Evolutionary conservation across 2,329 filamentous ascomycete genomes (phyloP).

Genomic region (Cercospora sojina): DNA sequence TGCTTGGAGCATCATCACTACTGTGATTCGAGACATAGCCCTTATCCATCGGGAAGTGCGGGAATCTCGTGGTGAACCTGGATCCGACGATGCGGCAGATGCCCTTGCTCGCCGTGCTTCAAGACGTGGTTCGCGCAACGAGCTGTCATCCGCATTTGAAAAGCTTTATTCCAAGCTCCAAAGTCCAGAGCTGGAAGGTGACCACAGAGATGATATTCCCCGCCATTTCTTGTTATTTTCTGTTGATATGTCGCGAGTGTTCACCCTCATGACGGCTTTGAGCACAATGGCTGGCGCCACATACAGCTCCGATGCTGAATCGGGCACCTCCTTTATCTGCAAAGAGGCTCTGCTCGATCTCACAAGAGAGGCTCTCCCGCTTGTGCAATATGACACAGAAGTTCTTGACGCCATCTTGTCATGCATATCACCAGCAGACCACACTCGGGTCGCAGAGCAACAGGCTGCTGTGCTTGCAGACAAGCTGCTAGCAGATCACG

Average conservation of each 20-base stretch:
- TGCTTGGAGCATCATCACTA: conserved; percentile 76
- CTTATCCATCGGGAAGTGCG: conserved; percentile 21
- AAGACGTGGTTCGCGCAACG: conserved; percentile 18
- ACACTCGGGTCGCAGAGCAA: conserved; percentile 9
- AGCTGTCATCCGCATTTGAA: conserved; percentile 28
- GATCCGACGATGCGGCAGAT: conserved; percentile 37
- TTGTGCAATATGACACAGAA: conserved; percentile 71
- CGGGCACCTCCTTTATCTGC: conserved; percentile 61
- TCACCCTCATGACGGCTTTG: conserved; percentile 49
- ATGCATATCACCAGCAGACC: conserved; percentile 49
- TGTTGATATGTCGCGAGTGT: conserved; percentile 49
- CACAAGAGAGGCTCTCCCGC: conserved; percentile 63
- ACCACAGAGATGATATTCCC: conserved; percentile 45
- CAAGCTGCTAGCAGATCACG: conserved; percentile 57
- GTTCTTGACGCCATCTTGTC: conserved; percentile 66
- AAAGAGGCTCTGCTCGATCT: conserved; percentile 68
- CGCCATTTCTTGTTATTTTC: conserved; percentile 40
- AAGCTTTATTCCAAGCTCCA: conserved; percentile 30
- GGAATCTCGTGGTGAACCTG: conserved; percentile 15
- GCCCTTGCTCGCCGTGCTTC: conserved; percentile 18
- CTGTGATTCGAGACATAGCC: conserved; percentile 59
- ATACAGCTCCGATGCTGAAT: conserved; percentile 52
- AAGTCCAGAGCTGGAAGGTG: conserved; percentile 23
- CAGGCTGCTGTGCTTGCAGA: conserved; percentile 40
- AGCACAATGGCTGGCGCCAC: conserved; percentile 46